Evolutionary conservation across 1,284 basidiomycete species (phyloP), one percentile per base, ranked within the genome.

Genomic region (Butyriboletus appendiculatus): DNA sequence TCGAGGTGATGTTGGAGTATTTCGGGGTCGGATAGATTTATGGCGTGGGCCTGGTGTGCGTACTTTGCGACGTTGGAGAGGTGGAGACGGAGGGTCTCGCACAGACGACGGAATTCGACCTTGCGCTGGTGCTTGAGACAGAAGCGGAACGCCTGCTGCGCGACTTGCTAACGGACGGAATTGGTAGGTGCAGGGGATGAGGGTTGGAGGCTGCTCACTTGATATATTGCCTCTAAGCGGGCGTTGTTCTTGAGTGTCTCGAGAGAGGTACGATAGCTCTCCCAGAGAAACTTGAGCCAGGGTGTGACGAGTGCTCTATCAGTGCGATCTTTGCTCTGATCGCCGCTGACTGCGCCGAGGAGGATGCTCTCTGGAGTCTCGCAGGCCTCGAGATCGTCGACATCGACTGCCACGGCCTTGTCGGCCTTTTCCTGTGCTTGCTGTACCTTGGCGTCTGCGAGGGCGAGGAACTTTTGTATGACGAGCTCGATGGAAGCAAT

Each of bases 181-280:
- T 53, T 48, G 22, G 48, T 35, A 14, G 16, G 12, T 2, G 35
- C 5, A 1, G 12, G 15, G 24, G 1, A 20, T 10, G 11, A 22
- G 6, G 33, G 18, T 22, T 1, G 1, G 16, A 5, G 15, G 24
- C 0, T 15, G 71, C 84, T 56, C 50, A 91, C 93, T 82, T 98
- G 96, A 76, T 99, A 99, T 61, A 98, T 93, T 14, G 81, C 77
- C 75, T 99, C 97, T 52, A 99, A 76, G 44, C 96, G 81, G 41
- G 95, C 92, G 71, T 98, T 99, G 74, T 98, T 98, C 73, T 98
- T 96, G 63, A 98, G 80, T 10, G 96, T 96, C 78, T 99, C 97
- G 55, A 99, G 81, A 9, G 92, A 94, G 30, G 95, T 98, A 57
- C 97, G 88, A 73, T 98, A 98, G 60, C 94, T 94, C 80, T 99